phyloP scores from a whole-genome alignment of 768 basidiomycete genomes.

The Rickenella mellea region DNA sequence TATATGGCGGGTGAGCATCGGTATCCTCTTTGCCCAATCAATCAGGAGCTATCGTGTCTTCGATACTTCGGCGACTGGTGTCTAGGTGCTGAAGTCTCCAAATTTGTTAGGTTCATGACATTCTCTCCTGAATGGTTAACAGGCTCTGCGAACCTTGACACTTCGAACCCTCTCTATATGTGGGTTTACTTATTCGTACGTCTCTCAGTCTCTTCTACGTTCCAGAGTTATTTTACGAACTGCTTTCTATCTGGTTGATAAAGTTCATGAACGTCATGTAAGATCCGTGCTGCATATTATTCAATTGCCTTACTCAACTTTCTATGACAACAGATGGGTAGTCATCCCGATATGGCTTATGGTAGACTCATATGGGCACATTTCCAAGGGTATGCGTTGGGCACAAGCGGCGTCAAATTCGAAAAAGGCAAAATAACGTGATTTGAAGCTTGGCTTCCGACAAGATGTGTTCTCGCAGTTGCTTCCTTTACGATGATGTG shows the following conservation, averaged over 20 bases:
- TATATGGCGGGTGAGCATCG: conserved; percentile 61
- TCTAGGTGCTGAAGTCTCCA: too few species aligned
- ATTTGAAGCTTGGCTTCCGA: too few species aligned
- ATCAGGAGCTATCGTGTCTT: too few species aligned
- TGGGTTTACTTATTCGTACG: conserved; percentile 78
- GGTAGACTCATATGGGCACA: conserved; percentile 67
- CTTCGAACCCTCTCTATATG: conserved; percentile 57
- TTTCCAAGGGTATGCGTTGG: conserved; percentile 48
- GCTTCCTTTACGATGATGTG: too few species aligned
- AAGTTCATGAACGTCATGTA: conserved; percentile 80
- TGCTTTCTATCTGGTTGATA: background rate
- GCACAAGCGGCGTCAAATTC: conserved; percentile 10
- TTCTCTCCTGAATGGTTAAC: conserved; percentile 83
- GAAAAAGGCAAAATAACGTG: too few species aligned
- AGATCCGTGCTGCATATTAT: conserved; percentile 17
- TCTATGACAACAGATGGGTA: conserved; percentile 54
- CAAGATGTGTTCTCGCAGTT: too few species aligned
- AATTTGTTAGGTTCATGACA: conserved; percentile 67
- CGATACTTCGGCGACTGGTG: too few species aligned
- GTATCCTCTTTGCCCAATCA: background rate
- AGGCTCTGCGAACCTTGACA: conserved; percentile 63
- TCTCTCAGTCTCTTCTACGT: conserved; percentile 8
- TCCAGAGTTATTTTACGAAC: background rate
- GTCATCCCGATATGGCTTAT: conserved; percentile 66
- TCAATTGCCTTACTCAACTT: conserved; percentile 1